Conservation (phyloP, 1,284 basidiomycete genomes). For the Boletellus sp. region DNA sequence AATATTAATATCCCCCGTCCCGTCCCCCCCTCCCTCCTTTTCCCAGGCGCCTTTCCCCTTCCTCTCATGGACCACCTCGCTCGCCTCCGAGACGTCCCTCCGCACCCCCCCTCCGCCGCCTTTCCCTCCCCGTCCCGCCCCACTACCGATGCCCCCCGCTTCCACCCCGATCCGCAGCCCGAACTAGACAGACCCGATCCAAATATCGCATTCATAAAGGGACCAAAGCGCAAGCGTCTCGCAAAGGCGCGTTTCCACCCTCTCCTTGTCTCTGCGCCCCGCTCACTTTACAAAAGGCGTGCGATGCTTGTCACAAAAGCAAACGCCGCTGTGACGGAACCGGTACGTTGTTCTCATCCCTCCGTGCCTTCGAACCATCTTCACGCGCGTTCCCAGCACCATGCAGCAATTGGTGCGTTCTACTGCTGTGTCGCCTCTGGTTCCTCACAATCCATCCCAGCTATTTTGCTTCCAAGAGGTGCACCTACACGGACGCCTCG, state of each 20-base stretch:
- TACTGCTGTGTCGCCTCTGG: slow-evolving; percentile 1
- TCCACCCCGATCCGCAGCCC: slow-evolving; percentile 15
- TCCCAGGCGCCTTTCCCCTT: not conserved
- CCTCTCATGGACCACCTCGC: slow-evolving; percentile 23
- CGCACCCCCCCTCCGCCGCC: slow-evolving; percentile 17
- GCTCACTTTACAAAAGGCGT: slow-evolving; percentile 49
- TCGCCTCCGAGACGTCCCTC: slow-evolving; percentile 16
- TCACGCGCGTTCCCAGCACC: slow-evolving; percentile 46
- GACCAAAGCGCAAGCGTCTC: slow-evolving; percentile 62
- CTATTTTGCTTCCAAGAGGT: slow-evolving; percentile 75
- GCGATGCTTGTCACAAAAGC: slow-evolving; percentile 78
- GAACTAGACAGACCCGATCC: slow-evolving; percentile 28
- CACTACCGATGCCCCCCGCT: slow-evolving; percentile 20
- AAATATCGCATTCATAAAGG: slow-evolving; percentile 44
- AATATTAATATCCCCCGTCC: slow-evolving; percentile 35
- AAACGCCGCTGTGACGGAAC: slow-evolving; percentile 81
- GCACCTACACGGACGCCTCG: slow-evolving; percentile 75
- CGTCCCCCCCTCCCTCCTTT: slow-evolving; percentile 1
- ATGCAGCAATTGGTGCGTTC: slow-evolving; percentile 72
- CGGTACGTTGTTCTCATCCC: slow-evolving; percentile 42
- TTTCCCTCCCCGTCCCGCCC: slow-evolving; percentile 23
- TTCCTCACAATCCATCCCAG: slow-evolving; percentile 36
- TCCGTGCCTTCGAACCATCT: slow-evolving; percentile 12
- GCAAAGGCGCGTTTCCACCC: slow-evolving; percentile 51
- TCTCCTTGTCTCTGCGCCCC: slow-evolving; percentile 4